phyloP scores from a whole-genome alignment of 805 yeast genomes.

The Spathaspora passalidarum region DNA sequence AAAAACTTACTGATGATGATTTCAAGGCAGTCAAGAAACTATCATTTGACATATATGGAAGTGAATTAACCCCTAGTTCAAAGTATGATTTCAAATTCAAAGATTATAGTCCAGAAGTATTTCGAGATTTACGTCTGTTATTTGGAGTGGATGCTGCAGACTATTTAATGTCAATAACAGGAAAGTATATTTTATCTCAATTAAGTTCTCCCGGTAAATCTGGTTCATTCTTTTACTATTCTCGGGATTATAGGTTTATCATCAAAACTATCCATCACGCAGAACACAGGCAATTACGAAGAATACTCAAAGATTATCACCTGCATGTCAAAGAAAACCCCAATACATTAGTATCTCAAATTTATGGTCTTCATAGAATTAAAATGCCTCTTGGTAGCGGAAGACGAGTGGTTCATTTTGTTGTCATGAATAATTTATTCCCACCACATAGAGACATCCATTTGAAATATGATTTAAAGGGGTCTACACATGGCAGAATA shows the following conservation, averaged over 20 bases:
- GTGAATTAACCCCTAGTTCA: constrained; percentile 87
- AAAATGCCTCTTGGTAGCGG: constrained; percentile 74
- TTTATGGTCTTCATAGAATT: constrained; percentile 91
- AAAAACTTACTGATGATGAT: constrained; percentile 66
- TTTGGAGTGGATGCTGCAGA: constrained; percentile 96
- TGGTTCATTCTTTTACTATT: constrained; percentile 93
- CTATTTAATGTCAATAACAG: constrained; percentile 86
- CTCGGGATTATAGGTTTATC: constrained; percentile 89
- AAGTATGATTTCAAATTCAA: constrained; percentile 95
- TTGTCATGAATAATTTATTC: constrained; percentile 95
- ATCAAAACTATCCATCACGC: constrained; percentile 94
- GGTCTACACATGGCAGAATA: constrained; percentile 80
- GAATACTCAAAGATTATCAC: constrained; percentile 72
- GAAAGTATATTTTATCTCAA: constrained; percentile 88
- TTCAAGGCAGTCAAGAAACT: constrained; percentile 72
- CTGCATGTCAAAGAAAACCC: constrained; percentile 80
- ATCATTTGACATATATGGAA: constrained; percentile 84
- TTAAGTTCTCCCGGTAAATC: constrained; percentile 95
- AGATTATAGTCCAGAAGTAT: constrained; percentile 93
- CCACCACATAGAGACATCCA: constrained; percentile 91
- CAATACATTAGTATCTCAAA: constrained; percentile 87
- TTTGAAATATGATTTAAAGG: constrained; percentile 85
- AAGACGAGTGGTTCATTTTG: constrained; percentile 76
- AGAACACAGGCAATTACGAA: constrained; percentile 82
- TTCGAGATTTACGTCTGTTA: constrained; percentile 72